Evolutionary conservation across 164 flowering plant species (phyloP), one percentile per base, ranked within the genome.

Genomic region (Magnolia officinalis): DNA sequence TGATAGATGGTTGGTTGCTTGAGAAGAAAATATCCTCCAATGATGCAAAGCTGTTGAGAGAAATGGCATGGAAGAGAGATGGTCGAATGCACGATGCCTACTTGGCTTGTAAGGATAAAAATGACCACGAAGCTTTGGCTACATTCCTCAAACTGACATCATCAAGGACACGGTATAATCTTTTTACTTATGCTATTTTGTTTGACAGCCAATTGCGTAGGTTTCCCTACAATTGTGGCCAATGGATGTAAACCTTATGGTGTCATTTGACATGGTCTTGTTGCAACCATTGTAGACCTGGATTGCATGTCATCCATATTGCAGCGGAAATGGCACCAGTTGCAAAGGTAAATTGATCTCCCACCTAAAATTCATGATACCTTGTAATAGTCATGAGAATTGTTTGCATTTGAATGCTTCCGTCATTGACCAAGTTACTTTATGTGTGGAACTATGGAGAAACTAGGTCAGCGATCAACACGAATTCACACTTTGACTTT

Each of bases 251-350:
- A 37, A 37, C 37, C 68, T 23, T 68, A 37, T 26, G 31, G 16
- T 68, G 50, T 65, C 29, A 26, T 26, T 29, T 29, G 50, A 68
- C 49, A 37, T 29, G 37, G n/a, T 79, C 63, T 78, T 75, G 29
- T 81, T 82, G 78, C 45, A 11, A 70, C 81, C 63, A 84, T 79
- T 76, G 78, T 83, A 95, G 99, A 83, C 73, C 89, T 77, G 91
- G 90, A 79, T 86, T 95, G 81, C 87, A 92, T 87, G 82, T 95
- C 76, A 80, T 95, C 85, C 98, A 95, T 82, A 89, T 95, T 79
- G 98, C 99, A 66, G 99, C 96, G 59, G 99, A 95, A 85, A 95
- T 95, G 98, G 99, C 99, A 70, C 99, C 99, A 59, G 94, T 93
- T 81, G 99, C 99, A 75, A 95, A 95, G 96, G 98, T 93, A 81